Evolutionary conservation across 2,329 filamentous ascomycete species (phyloP).

Genomic region (Colletotrichum lentis): DNA sequence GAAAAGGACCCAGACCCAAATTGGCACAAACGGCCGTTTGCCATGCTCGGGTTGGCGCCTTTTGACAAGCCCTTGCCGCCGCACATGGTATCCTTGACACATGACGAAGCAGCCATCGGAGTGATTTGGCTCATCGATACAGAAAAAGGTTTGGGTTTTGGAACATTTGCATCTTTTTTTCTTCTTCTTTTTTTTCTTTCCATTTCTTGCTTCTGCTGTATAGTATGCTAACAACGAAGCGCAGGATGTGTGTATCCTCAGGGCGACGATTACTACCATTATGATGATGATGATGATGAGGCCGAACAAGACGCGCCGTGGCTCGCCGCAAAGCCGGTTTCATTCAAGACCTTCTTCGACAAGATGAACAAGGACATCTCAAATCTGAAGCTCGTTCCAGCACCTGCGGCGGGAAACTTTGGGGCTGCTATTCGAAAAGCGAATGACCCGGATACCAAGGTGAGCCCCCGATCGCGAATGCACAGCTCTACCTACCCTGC

Average conservation of each 20-base stretch:
- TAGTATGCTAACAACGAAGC: not conserved
- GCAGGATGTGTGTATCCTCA: conserved; percentile 27
- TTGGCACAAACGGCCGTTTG: conserved; percentile 15
- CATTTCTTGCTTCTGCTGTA: not conserved
- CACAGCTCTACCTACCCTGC: not conserved
- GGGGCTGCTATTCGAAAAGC: conserved; percentile 2
- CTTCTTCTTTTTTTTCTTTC: no score
- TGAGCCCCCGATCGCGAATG: not conserved
- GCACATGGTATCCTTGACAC: conserved; percentile 18
- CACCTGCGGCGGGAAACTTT: conserved; percentile 21
- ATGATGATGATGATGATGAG: conserved; percentile 5
- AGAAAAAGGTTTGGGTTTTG: conserved; percentile 5
- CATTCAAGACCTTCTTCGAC: conserved; percentile 14
- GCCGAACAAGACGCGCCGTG: conserved; percentile 9
- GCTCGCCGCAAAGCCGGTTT: conserved; percentile 19
- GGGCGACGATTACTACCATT: conserved; percentile 7
- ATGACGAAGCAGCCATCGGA: conserved; percentile 13
- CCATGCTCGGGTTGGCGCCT: conserved; percentile 14
- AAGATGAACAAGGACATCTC: conserved; percentile 14
- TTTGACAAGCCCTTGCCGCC: conserved; percentile 19
- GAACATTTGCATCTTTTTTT: no score
- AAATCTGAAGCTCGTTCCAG: conserved; percentile 13
- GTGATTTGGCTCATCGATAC: conserved; percentile 26
- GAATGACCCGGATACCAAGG: conserved; percentile 20
- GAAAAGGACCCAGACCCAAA: conserved; percentile 2